These are phyloP conservation scores for Aspergillus niger DNA, from an alignment of 2,329 filamentous ascomycete genomes.

Conservation along the genomic window DNA sequence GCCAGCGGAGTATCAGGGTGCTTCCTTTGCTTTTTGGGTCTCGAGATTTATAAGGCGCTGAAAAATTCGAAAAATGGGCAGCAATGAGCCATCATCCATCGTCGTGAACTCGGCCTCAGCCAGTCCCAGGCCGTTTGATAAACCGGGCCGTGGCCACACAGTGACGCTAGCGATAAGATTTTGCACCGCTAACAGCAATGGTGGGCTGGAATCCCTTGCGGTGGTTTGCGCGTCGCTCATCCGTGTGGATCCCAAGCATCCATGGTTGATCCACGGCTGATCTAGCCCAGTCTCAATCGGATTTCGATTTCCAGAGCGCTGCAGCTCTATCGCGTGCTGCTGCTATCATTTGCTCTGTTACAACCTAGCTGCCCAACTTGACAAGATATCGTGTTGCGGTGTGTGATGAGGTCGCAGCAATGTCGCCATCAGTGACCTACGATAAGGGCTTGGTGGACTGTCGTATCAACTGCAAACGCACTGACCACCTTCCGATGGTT, in stretches of 20 bases:
- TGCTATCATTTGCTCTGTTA: background rate
- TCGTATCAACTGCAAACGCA: background rate
- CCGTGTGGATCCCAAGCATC: background rate
- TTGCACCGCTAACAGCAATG: slow-evolving; percentile 4
- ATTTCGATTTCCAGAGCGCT: background rate
- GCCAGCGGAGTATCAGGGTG: background rate
- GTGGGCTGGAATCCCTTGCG: slow-evolving; percentile 2
- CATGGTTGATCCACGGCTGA: slow-evolving; percentile 6
- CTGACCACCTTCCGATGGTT: background rate
- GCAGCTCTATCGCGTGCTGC: background rate
- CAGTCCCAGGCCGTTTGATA: background rate
- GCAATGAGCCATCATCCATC: background rate
- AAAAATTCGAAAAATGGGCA: background rate
- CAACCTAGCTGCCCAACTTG: background rate
- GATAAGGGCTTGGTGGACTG: background rate
- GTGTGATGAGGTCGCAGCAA: too few species aligned
- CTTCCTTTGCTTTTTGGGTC: background rate
- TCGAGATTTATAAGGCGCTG: background rate
- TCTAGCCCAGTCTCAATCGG: background rate
- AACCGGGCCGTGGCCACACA: background rate
- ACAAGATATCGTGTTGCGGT: background rate
- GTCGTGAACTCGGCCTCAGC: background rate
- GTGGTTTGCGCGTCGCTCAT: slow-evolving; percentile 6
- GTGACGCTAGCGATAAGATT: background rate
- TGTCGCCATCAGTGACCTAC: too few species aligned